A percentile compares a stretch with the other conserved stretches of the same genome.
phyloP scores from a whole-genome alignment of 768 basidiomycete species.

The Kondoa malvinella region DNA sequence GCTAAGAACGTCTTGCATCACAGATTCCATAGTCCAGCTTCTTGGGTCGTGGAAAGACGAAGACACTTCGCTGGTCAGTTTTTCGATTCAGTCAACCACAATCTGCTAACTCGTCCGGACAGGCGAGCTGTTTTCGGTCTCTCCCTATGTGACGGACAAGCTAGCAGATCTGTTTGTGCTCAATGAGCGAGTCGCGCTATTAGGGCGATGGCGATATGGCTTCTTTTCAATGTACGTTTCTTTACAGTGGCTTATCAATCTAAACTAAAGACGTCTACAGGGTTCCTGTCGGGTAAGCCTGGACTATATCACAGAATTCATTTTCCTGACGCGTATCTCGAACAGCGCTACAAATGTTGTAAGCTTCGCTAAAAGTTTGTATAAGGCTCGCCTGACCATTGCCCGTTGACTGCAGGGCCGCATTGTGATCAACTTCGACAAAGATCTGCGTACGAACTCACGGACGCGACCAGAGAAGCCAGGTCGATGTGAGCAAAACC shows the following conservation, averaged over 20 bases:
- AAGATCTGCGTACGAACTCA: conserved; percentile 74
- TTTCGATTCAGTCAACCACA: neutral
- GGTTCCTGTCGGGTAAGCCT: conserved; percentile 58
- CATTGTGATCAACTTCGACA: conserved; percentile 89
- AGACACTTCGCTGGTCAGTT: conserved; percentile 78
- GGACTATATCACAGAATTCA: neutral
- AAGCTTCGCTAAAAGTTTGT: neutral
- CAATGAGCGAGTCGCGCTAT: conserved; percentile 91
- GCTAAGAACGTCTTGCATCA: no score
- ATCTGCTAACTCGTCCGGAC: conserved; percentile 2
- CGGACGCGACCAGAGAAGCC: conserved; percentile 44
- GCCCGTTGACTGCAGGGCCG: conserved; percentile 47
- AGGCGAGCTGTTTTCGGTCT: conserved; percentile 91
- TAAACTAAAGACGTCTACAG: no score
- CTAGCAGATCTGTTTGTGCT: conserved; percentile 84
- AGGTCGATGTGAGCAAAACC: conserved; percentile 42
- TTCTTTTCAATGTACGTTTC: conserved; percentile 74
- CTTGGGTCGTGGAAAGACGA: conserved; percentile 93
- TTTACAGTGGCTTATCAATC: no score
- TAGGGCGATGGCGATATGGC: conserved; percentile 85
- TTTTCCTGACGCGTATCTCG: neutral
- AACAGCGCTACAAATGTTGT: conserved; percentile 63
- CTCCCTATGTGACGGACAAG: conserved; percentile 84
- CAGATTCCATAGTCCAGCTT: conserved; percentile 73
- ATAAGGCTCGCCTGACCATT: neutral